phyloP scores from a whole-genome alignment of 352 stramenopile genomes.

The Phytopythium oedochilum region DNA sequence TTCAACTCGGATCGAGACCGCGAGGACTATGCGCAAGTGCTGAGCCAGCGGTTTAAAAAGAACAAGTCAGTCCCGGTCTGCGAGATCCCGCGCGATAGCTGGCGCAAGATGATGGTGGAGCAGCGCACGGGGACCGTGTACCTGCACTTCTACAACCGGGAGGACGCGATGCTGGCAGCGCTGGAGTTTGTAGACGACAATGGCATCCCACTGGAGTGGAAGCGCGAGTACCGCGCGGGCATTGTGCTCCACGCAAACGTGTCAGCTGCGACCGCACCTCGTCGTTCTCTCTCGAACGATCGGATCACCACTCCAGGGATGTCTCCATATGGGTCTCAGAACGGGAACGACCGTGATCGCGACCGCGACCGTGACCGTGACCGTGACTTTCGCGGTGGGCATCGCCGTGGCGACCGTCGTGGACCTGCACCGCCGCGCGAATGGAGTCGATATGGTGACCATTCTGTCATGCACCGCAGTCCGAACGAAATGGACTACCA shows the following conservation, averaged over 20 bases:
- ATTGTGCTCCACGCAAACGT: conserved; percentile 19
- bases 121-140: conserved; percentile 28
- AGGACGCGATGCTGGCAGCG: conserved; percentile 37
- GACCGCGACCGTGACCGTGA: not conserved
- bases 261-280: conserved; percentile 10
- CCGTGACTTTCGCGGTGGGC: not conserved
- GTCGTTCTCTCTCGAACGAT: conserved; percentile 33
- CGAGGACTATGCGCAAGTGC: conserved; percentile 35
- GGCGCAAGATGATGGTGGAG: conserved; percentile 37
- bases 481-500: not conserved
- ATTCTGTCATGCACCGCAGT: not conserved
- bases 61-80: conserved; percentile 43
- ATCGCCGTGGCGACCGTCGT: not conserved
- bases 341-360: conserved; percentile 1
- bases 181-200: conserved; percentile 36
- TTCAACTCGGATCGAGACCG: conserved; percentile 59
- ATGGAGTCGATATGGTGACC: not conserved
- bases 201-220: conserved; percentile 30
- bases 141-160: conserved; percentile 50
- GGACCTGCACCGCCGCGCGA: not conserved
- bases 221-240: conserved; percentile 32
- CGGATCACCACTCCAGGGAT: conserved; percentile 2
- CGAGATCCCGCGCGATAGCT: conserved; percentile 55
- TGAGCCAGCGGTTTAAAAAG: conserved; percentile 46
- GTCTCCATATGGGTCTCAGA: not conserved